Base-by-base conservation (phyloP, 768 basidiomycete genomes). In the Pholiota molesta region DNA sequence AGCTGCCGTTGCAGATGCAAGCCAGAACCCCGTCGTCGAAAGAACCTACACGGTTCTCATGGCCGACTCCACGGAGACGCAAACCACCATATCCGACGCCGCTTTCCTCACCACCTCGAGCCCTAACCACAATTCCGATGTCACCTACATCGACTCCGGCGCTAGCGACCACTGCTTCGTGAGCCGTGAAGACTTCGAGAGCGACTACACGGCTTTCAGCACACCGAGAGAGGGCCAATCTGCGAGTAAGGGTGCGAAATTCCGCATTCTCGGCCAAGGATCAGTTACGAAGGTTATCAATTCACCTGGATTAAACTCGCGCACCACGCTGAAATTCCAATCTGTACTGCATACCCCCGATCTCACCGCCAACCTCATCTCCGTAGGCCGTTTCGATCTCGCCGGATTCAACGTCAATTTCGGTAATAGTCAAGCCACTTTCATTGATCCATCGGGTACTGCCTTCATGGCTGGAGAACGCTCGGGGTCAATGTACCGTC, bases 261-360 rank as follows among this genome's bases (percentile, higher is more conserved):
- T 75, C 52, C 29, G 52, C 13, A 67, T 73, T 19, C 35, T 61
- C 72, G 73, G 74, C 9, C 35, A 55, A 37, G 71, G 75, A 49
- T 45, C 33, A 0, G 64, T 72, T 11, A 49, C 11, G 11, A 71
- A 69, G 23, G 19, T 37, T 0, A 62, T 67, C 17, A 14, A 39
- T 21, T 49, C 37, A 5, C 49, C 61, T 7, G 66, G 68, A 14
- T 42, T 52, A 10, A n/a, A 44, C 0, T 60, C 66, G 2, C 60
- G 55, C 7, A 42, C n/a, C 13, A 42, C n/a, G 0, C 29, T 74
- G 13, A 66, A 57, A 3, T 68, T 74, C 39, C 40, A 40, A 5
- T 60, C 72, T 26, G 71, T 70, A 1, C 53, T 74, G 0, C 71
- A 74, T 44, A 68, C 68, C 0, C 74, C 72, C 0, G 68, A 71